Evolutionary conservation across 208 protist genomes (phyloP).

Genomic region (Crithidia sp.): DNA sequence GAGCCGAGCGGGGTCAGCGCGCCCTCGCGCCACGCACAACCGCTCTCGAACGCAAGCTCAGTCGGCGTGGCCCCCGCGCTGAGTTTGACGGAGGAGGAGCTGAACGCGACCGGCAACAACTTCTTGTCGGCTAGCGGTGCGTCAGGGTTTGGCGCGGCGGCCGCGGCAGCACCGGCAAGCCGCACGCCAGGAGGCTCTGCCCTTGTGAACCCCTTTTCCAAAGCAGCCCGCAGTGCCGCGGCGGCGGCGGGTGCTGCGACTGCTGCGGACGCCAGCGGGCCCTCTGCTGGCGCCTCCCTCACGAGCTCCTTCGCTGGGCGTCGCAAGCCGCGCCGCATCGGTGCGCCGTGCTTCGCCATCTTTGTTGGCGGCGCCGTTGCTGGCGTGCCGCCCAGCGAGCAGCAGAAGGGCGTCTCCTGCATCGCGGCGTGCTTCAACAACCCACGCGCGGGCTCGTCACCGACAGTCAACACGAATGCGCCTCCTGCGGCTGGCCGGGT

Average conservation of each 20-base stretch:
- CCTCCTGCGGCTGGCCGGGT: neutral
- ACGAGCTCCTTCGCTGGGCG: slow-evolving; percentile 19
- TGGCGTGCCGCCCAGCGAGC: slow-evolving; percentile 7
- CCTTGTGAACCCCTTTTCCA: slow-evolving; percentile 36
- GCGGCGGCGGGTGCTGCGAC: neutral
- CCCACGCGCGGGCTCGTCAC: slow-evolving; percentile 7
- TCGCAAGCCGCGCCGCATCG: slow-evolving; percentile 19
- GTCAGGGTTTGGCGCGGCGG: neutral
- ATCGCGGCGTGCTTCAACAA: slow-evolving; percentile 46
- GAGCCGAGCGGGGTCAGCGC: slow-evolving; percentile 2
- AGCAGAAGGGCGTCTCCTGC: slow-evolving; percentile 13
- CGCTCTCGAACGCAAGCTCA: neutral
- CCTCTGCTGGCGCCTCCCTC: slow-evolving; percentile 13
- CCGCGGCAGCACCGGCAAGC: neutral
- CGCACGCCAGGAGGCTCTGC: slow-evolving; percentile 15
- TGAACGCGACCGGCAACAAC: neutral
- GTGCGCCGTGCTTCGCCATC: slow-evolving; percentile 46
- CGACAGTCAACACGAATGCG: neutral
- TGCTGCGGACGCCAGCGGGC: neutral
- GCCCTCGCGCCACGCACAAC: neutral
- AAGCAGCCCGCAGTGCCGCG: slow-evolving; percentile 1
- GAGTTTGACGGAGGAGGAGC: slow-evolving; percentile 10
- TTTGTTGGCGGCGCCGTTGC: slow-evolving; percentile 28
- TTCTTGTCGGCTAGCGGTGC: neutral
- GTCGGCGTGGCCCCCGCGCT: slow-evolving; percentile 2